Percentiles rank a stretch among this genome's conserved stretches.
phyloP scores from a whole-genome alignment of 2,329 filamentous ascomycete species.

The Dactylella cylindrospora region DNA sequence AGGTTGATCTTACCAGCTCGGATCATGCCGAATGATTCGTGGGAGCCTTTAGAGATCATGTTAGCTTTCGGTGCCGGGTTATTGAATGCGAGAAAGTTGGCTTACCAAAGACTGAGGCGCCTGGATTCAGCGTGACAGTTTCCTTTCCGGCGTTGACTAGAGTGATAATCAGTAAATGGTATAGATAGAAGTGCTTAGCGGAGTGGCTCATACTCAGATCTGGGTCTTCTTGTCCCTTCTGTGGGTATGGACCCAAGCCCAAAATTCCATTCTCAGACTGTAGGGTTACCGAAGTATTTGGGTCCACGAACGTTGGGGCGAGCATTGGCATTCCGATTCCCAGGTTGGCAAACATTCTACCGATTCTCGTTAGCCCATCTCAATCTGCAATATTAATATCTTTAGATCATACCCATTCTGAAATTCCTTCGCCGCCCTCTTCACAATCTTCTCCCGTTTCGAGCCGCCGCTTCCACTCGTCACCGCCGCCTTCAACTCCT shows the following conservation, averaged over 20 bases:
- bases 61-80: constrained; percentile 1
- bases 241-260: constrained; percentile 79
- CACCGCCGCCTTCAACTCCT: constrained; percentile 52
- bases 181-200: constrained; percentile 49
- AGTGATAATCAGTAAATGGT: neutral
- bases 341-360: constrained; percentile 68
- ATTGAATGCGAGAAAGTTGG: neutral
- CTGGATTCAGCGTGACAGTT: constrained; percentile 76
- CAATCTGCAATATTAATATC: neutral
- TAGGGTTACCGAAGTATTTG: constrained; percentile 70
- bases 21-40: constrained; percentile 86
- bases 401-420: constrained; percentile 66
- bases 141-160: constrained; percentile 79
- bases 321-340: constrained; percentile 84
- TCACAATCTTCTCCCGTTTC: constrained; percentile 71
- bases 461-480: constrained; percentile 55
- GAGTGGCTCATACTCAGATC: constrained; percentile 46
- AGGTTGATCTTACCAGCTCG: constrained; percentile 80
- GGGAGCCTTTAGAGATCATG: constrained; percentile 56
- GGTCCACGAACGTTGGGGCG: constrained; percentile 73
- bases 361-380: neutral
- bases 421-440: constrained; percentile 75
- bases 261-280: constrained; percentile 85
- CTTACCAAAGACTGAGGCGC: constrained; percentile 69
- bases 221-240: constrained; percentile 69